Base-by-base conservation (phyloP, 441 rosid genomes). In the Geranium incanum region DNA sequence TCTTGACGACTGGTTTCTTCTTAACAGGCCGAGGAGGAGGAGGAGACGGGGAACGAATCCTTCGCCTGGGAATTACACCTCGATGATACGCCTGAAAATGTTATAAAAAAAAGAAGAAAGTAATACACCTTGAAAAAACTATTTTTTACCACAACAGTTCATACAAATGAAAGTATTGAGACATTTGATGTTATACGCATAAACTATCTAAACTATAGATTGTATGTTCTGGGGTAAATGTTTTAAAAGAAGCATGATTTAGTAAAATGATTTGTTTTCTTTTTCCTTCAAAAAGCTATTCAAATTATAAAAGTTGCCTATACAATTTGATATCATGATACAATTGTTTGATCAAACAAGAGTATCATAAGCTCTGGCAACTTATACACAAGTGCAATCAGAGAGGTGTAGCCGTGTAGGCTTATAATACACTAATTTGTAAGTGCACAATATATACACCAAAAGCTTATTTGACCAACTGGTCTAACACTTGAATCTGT, bases 71-170 rank as follows among this genome's bases (percentile, higher is more conserved):
- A 3, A 92, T 71, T 68, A 92, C 16, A 73, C 85, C 97, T 81
- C 87, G 79, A 70, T 89, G 97, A 78, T 92, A 88, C 57, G 81
- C 87, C 97, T 89, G 83, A 67, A 55, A 55, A n/a, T 15, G 18
- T 2, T 21, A 21, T 21, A 21, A 21, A 21, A 15, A 55, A 15
- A 2, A 55, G 16, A 15, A 28, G 3, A 55, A 15, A 2, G 5
- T n/a, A 15, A 3, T 45, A 52, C 19, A 55, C 21, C 62, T n/a
- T 15, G 19, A 55, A 7, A 6, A 55, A 0, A 55, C 7, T 0
- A 52, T 9, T 1, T n/a, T 52, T 55, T 55, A 5, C 21, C 62
- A 15, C 15, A 3, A 6, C 4, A n/a, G 6, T n/a, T 15, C 5
- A 16, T n/a, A 15, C 62, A 55, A 55, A 12, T 15, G 62, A 45